Evolutionary conservation across 2,329 filamentous ascomycete genomes (phyloP).

Genomic region (Graphilbum fragrans): DNA sequence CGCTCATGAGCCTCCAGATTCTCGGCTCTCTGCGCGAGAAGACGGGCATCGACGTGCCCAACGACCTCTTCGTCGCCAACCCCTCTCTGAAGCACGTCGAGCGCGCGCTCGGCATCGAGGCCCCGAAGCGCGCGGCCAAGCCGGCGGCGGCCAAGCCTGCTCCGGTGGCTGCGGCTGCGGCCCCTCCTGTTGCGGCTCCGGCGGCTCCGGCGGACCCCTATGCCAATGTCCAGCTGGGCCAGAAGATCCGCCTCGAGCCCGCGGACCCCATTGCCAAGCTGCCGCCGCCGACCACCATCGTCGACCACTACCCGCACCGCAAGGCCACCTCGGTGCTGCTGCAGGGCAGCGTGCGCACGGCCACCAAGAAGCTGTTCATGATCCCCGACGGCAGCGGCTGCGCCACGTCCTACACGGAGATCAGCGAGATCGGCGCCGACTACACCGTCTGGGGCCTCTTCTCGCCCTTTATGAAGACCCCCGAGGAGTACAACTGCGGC

Average conservation of each 20-base stretch:
- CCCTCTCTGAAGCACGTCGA: constrained; percentile 54
- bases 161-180: constrained; percentile 14
- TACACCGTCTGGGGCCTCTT: constrained; percentile 47
- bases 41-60: constrained; percentile 39
- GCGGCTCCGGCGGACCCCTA: constrained; percentile 8
- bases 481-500: constrained; percentile 52
- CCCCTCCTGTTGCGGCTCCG: constrained; percentile 10
- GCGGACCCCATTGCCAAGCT: constrained; percentile 30
- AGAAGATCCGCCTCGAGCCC: constrained; percentile 15
- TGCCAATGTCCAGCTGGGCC: constrained; percentile 14
- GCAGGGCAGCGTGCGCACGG: constrained; percentile 37
- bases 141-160: background rate
- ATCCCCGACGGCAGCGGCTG: constrained; percentile 44
- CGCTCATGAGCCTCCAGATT: constrained; percentile 44
- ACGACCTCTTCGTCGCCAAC: constrained; percentile 49
- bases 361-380: constrained; percentile 38
- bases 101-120: constrained; percentile 41
- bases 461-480: constrained; percentile 60
- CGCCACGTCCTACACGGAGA: constrained; percentile 56
- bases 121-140: constrained; percentile 18
- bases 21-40: constrained; percentile 41
- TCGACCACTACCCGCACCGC: constrained; percentile 34
- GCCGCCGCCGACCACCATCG: constrained; percentile 21
- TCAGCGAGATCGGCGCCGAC: constrained; percentile 34
- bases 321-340: constrained; percentile 34